A percentile compares a stretch with the other conserved stretches of the same genome.
Evolutionary conservation across 1,284 basidiomycete genomes (phyloP).

Genomic region (Volvariella surrecta): DNA sequence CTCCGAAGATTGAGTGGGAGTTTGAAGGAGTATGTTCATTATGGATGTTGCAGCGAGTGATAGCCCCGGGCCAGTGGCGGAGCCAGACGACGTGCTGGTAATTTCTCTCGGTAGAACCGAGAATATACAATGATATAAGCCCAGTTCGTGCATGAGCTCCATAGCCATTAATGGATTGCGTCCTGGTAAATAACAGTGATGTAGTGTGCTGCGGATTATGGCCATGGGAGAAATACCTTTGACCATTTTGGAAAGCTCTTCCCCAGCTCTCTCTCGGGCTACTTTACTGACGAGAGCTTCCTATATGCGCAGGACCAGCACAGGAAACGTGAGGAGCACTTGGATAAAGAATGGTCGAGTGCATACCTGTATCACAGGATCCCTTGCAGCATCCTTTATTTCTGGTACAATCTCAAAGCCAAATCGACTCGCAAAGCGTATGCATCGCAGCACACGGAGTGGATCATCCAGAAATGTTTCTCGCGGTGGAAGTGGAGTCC

Average conservation of each 20-base stretch:
- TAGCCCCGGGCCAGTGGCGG: slow-evolving; percentile 24
- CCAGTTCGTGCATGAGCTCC: slow-evolving; percentile 60
- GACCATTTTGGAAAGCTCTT: slow-evolving; percentile 88
- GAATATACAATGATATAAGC: slow-evolving; percentile 69
- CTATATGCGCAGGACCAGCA: slow-evolving; percentile 41
- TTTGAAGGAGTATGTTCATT: slow-evolving; percentile 40
- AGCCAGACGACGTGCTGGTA: slow-evolving; percentile 34
- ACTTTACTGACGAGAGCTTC: slow-evolving; percentile 72
- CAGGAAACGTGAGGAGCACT: slow-evolving; percentile 3
- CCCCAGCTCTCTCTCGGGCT: slow-evolving; percentile 84
- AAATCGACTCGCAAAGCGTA: slow-evolving; percentile 90
- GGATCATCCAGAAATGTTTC: slow-evolving; percentile 96
- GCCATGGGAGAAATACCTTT: slow-evolving; percentile 40
- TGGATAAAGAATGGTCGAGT: neutral
- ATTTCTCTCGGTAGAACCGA: slow-evolving; percentile 39
- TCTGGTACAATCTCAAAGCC: slow-evolving; percentile 77
- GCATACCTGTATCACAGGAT: slow-evolving; percentile 62
- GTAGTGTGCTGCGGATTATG: slow-evolving; percentile 2
- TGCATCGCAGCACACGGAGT: slow-evolving; percentile 81
- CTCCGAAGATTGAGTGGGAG: slow-evolving; percentile 7
- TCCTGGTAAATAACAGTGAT: slow-evolving; percentile 33
- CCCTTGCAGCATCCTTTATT: slow-evolving; percentile 57
- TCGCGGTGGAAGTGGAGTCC: slow-evolving; percentile 83
- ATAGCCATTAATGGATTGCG: slow-evolving; percentile 70
- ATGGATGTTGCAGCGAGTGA: slow-evolving; percentile 54